Evolutionary conservation across 352 stramenopile genomes (phyloP).

Genomic region (Pythium aphanidermatum): DNA sequence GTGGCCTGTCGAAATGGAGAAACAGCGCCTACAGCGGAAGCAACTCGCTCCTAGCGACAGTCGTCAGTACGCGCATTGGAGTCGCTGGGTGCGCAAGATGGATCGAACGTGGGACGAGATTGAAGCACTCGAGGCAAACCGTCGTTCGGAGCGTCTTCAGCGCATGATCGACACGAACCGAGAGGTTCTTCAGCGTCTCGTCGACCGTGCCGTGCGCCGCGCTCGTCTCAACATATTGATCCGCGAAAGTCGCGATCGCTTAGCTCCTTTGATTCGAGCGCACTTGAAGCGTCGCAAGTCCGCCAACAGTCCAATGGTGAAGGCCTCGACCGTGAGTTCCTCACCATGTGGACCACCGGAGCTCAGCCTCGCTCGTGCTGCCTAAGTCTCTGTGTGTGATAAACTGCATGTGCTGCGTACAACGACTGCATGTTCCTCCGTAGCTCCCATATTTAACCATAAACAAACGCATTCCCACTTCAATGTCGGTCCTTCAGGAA

Average conservation of each 20-base stretch:
- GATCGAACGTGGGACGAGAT: constrained; percentile 22
- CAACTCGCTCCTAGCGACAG: constrained; percentile 29
- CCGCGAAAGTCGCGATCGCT: constrained; percentile 8
- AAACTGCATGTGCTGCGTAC: too few relatives aligned
- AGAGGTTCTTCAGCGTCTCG: constrained; percentile 24
- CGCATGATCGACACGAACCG: constrained; percentile 32
- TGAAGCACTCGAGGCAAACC: constrained; percentile 20
- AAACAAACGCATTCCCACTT: too few relatives aligned
- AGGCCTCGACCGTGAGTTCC: too few relatives aligned
- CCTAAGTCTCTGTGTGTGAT: too few relatives aligned
- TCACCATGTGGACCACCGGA: too few relatives aligned
- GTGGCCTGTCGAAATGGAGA: constrained; percentile 39
- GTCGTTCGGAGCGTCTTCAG: constrained; percentile 25
- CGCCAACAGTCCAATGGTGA: neutral
- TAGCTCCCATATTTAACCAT: too few relatives aligned
- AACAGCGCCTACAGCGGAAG: constrained; percentile 43
- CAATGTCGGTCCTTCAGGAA: too few relatives aligned
- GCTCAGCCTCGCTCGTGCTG: too few relatives aligned
- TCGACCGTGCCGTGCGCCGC: constrained; percentile 17
- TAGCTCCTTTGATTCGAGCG: constrained; percentile 8
- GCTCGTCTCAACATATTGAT: constrained; percentile 23
- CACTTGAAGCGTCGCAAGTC: constrained; percentile 12
- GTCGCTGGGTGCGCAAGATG: constrained; percentile 22
- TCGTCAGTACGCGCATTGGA: constrained; percentile 24
- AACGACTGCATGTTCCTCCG: too few relatives aligned